These are phyloP conservation scores for Colletotrichum shisoi DNA, from an alignment of 2,329 filamentous ascomycete species.

Conservation along the genomic window DNA sequence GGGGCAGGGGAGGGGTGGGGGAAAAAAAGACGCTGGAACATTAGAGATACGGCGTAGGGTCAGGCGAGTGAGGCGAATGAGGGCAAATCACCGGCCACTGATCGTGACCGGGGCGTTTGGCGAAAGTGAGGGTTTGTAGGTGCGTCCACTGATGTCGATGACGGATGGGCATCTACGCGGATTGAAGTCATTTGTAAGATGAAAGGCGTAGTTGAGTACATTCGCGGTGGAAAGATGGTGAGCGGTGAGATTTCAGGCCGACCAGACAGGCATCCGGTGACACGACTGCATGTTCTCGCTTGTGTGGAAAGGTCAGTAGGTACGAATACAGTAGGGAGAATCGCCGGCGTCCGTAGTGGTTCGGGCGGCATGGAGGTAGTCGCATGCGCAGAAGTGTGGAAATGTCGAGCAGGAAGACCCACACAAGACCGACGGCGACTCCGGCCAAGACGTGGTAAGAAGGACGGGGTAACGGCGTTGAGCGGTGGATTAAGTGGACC, in stretches of 20 bases:
- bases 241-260: constrained; percentile 25
- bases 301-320: not conserved
- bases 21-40: not conserved
- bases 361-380: constrained; percentile 31
- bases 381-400: constrained; percentile 29
- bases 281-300: constrained; percentile 15
- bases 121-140: constrained; percentile 15
- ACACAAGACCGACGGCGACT: constrained; percentile 38
- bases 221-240: constrained; percentile 13
- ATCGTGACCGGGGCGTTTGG: constrained; percentile 12
- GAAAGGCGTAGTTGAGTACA: constrained; percentile 9
- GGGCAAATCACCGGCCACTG: constrained; percentile 9
- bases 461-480: constrained; percentile 35
- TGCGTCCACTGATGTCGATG: constrained; percentile 12
- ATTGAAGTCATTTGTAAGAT: constrained; percentile 24
- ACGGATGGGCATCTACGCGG: constrained; percentile 2
- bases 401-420: constrained; percentile 23
- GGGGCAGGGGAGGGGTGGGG: constrained; percentile 22
- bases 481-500: constrained; percentile 33
- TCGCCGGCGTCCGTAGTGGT: constrained; percentile 12
- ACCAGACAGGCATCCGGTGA: constrained; percentile 24
- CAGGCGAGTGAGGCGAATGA: not conserved
- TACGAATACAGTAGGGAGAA: not conserved
- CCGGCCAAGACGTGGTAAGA: constrained; percentile 33
- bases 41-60: constrained; percentile 26